Evolutionary conservation across 768 basidiomycete species (phyloP).

Genomic region (Auriscalpium microsporum): DNA sequence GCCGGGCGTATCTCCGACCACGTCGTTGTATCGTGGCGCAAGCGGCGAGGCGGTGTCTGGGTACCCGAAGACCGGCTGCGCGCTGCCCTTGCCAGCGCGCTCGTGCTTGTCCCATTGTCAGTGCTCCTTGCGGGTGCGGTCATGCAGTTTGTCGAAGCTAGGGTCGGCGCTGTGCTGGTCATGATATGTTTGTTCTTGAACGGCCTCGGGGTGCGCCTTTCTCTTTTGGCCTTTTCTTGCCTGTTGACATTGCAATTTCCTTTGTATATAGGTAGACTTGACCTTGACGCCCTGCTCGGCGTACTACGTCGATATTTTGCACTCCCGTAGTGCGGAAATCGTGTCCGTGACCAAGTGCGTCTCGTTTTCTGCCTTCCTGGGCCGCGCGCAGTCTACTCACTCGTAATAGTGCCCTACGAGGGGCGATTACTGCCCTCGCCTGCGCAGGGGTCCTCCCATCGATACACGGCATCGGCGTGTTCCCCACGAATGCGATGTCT

Average conservation of each 20-base stretch:
- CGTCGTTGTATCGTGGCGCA: constrained; percentile 40
- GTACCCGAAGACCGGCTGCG: constrained; percentile 63
- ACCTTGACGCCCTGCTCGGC: constrained; percentile 46
- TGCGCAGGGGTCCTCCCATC: constrained; percentile 44
- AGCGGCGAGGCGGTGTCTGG: constrained; percentile 46
- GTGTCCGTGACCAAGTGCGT: constrained; percentile 49
- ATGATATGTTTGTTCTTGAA: constrained; percentile 54
- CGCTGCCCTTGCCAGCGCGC: constrained; percentile 37
- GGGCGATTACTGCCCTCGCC: constrained; percentile 32
- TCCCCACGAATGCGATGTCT: constrained; percentile 36
- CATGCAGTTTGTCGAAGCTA: constrained; percentile 41
- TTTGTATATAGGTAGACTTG: constrained; percentile 38
- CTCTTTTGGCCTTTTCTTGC: neutral
- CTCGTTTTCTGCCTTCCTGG: neutral
- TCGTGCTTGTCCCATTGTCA: constrained; percentile 44
- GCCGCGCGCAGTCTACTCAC: neutral
- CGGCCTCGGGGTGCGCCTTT: constrained; percentile 52
- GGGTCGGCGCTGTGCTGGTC: constrained; percentile 39
- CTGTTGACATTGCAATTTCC: neutral
- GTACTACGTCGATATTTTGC: constrained; percentile 55
- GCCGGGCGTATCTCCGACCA: constrained; percentile 52
- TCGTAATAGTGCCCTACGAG: constrained; percentile 36
- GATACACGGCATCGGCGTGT: constrained; percentile 44
- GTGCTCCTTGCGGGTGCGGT: constrained; percentile 40
- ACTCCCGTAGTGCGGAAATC: constrained; percentile 50